Conservation (phyloP, 2,329 filamentous ascomycete genomes). For the Drechmeria coniospora region DNA sequence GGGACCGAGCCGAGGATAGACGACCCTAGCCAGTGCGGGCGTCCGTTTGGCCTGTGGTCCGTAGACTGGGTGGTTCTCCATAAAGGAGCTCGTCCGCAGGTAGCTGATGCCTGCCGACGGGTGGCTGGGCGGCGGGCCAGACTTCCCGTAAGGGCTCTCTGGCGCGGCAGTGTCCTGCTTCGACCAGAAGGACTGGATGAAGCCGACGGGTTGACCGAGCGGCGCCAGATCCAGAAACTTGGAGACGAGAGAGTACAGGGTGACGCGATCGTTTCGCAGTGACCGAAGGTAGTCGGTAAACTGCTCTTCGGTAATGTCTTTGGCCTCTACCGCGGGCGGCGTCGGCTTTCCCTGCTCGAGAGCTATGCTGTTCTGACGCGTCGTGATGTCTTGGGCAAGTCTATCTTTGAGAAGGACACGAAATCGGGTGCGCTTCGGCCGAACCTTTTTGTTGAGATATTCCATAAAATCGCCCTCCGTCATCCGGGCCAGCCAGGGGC, state of each 20-base stretch:
- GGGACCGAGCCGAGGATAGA: slow-evolving; percentile 25
- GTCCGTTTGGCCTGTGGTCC: slow-evolving; percentile 37
- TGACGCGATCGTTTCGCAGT: slow-evolving; percentile 34
- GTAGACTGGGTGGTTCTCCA: slow-evolving; percentile 46
- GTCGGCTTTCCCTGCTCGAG: slow-evolving; percentile 20
- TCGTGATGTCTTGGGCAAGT: slow-evolving; percentile 30
- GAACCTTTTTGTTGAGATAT: slow-evolving; percentile 39
- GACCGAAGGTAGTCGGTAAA: slow-evolving; percentile 35
- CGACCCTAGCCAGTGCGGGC: slow-evolving; percentile 34
- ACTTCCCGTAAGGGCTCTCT: slow-evolving; percentile 30
- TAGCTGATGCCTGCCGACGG: slow-evolving; percentile 49
- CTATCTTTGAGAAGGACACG: slow-evolving; percentile 33
- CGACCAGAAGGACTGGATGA: slow-evolving; percentile 11
- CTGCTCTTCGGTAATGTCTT: slow-evolving; percentile 32
- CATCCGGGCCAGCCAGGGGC: slow-evolving; percentile 51
- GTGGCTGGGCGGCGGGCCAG: slow-evolving; percentile 44
- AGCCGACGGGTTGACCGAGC: slow-evolving; percentile 19
- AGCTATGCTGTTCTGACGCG: slow-evolving; percentile 19
- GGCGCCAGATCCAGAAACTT: slow-evolving; percentile 48
- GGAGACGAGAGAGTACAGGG: slow-evolving; percentile 38
- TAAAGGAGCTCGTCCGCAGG: slow-evolving; percentile 36
- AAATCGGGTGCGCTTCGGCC: slow-evolving; percentile 38
- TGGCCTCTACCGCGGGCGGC: slow-evolving; percentile 12
- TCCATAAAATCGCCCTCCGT: slow-evolving; percentile 42
- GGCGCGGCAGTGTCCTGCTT: slow-evolving; percentile 10